Evolutionary conservation across 495 filamentous ascomycete genomes (phyloP).

Genomic region (Thozetella sp.): DNA sequence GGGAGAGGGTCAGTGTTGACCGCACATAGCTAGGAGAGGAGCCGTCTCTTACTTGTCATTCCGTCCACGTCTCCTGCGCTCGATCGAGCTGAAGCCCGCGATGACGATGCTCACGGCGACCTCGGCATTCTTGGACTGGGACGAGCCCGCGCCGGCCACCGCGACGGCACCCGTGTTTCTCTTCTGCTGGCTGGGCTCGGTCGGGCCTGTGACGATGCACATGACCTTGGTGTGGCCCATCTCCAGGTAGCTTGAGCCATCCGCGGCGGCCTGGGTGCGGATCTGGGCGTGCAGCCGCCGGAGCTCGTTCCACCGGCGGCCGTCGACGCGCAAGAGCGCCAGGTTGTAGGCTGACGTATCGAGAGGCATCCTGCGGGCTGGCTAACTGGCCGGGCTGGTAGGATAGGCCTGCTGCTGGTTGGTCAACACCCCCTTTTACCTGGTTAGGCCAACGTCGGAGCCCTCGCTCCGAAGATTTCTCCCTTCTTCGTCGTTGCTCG

Average conservation of each 20-base stretch:
- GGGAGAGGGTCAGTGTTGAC: constrained; percentile 2
- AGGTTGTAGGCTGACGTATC: constrained; percentile 87
- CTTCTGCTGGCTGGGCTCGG: constrained; percentile 57
- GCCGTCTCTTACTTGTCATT: constrained; percentile 69
- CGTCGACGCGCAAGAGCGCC: constrained; percentile 86
- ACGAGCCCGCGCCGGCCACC: constrained; percentile 39
- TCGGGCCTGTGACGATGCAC: constrained; percentile 85
- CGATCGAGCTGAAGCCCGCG: constrained; percentile 85
- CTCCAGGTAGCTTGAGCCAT: constrained; percentile 87
- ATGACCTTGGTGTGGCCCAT: constrained; percentile 97
- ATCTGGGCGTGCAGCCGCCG: constrained; percentile 88
- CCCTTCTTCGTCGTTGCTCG: no score
- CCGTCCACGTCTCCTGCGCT: constrained; percentile 73
- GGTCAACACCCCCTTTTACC: no score
- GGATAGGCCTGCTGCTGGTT: neutral
- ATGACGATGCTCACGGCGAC: constrained; percentile 83
- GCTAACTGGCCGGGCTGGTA: neutral
- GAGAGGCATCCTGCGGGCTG: constrained; percentile 69
- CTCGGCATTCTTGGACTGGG: constrained; percentile 50
- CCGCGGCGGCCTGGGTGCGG: constrained; percentile 85
- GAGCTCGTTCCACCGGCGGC: constrained; percentile 97
- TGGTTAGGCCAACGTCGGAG: no score
- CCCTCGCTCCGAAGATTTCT: no score
- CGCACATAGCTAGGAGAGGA: neutral
- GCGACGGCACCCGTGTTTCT: constrained; percentile 19